Evolutionary conservation across 139 green algal genomes (phyloP), one percentile per base, ranked within the genome.

Genomic region (Auxenochlorella pyrenoidosa): DNA sequence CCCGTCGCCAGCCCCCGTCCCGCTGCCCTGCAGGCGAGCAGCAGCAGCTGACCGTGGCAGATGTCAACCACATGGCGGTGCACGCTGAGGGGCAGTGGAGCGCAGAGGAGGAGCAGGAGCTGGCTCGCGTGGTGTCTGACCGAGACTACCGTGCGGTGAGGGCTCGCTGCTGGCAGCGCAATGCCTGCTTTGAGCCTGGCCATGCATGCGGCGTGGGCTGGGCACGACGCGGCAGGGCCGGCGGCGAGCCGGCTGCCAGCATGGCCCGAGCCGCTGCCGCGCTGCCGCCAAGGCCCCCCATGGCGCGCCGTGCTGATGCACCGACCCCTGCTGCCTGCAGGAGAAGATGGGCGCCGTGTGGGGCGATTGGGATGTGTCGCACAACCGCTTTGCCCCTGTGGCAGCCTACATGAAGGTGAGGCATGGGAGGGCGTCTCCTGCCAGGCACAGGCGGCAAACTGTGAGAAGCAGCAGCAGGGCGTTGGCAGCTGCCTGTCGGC

Each of bases 81-180:
- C 82, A 86, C 22, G 3, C 43, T 22, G 82, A 79, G 44, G 66
- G 82, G 16, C 43, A 86, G 82, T 91, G 88, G 88, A 84, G 59
- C 28, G 40, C 54, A 3, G 77, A 86, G n/a, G 88, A 91, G 76
- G 83, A 90, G 76, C 22, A 70, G 3, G 85, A 90, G 68, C 85
- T 92, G 58, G 34, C 79, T 16, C 30, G 65, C 5, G 34, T 92
- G 36, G 34, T 79, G 24, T 85, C 44, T 32, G 63, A 92, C 41
- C 32, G 84, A 58, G 72, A 79, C 18, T 88, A 89, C 58, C 58
- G 86, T 47, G 75, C 36, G 76, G 85, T 81, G 38, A 28, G 65
- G 10, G 43, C 8, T 58, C 47, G 6, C 8, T 6, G 47, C 47
- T 58, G 47, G n/a, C n/a, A n/a, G n/a, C n/a, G n/a, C n/a, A n/a